Percentiles rank a stretch among this genome's conserved stretches.
Conservation (phyloP, 371 early-diverging fungal genomes). For the Mortierella sp. region DNA sequence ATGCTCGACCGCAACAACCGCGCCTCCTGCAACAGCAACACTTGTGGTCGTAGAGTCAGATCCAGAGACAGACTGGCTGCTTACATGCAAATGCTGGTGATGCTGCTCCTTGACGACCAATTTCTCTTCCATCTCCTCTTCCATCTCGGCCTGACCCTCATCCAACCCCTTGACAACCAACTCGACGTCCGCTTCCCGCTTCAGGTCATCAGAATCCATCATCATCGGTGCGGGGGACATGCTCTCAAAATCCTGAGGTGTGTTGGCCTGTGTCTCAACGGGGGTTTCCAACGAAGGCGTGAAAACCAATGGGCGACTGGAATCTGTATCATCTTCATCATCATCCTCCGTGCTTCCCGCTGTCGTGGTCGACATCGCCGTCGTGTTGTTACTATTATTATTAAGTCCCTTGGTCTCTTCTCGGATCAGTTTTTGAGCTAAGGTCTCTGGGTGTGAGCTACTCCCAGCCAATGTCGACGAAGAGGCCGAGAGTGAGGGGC, state of each 20-base stretch:
- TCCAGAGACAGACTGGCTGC: background rate
- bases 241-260: constrained; percentile 59
- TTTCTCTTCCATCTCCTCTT: constrained; percentile 55
- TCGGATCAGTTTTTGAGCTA: constrained; percentile 7
- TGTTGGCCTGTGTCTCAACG: constrained; percentile 56
- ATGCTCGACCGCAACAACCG: background rate
- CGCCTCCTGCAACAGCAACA: background rate
- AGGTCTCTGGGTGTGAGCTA: constrained; percentile 9
- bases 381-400: background rate
- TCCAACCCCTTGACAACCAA: constrained; percentile 55
- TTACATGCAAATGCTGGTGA: background rate
- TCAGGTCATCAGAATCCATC: constrained; percentile 34
- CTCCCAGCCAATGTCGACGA: background rate
- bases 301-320: constrained; percentile 54
- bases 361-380: background rate
- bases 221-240: constrained; percentile 52
- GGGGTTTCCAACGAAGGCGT: constrained; percentile 56
- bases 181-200: constrained; percentile 48
- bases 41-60: background rate
- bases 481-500: constrained; percentile 5
- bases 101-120: constrained; percentile 37
- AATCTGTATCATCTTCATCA: constrained; percentile 54
- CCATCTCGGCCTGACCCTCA: constrained; percentile 57
- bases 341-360: constrained; percentile 33
- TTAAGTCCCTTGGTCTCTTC: background rate